Conservation (phyloP, 2,329 filamentous ascomycete genomes). For the Calonectria ilicicola region DNA sequence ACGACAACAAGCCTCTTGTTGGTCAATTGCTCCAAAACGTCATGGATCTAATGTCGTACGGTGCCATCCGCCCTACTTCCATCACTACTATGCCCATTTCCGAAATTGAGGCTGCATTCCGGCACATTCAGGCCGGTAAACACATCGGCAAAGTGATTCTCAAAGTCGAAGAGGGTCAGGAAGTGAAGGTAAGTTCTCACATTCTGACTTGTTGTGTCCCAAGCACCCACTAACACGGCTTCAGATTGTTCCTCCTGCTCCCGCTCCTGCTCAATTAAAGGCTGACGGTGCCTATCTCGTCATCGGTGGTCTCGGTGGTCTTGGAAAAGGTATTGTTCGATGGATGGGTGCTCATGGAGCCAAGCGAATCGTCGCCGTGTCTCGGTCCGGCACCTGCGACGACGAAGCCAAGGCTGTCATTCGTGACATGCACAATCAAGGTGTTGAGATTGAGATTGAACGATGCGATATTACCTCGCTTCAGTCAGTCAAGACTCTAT, state of each 20-base stretch:
- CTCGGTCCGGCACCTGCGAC: slow-evolving; percentile 27
- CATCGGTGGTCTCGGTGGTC: slow-evolving; percentile 33
- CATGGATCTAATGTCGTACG: slow-evolving; percentile 15
- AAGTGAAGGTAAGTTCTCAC: slow-evolving; percentile 9
- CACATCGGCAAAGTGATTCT: slow-evolving; percentile 32
- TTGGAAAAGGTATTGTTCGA: slow-evolving; percentile 30
- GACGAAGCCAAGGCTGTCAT: slow-evolving; percentile 12
- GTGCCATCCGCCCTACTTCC: slow-evolving; percentile 9
- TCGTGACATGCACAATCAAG: neutral
- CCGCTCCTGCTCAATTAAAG: neutral
- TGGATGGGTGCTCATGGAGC: slow-evolving; percentile 39
- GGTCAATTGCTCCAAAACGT: slow-evolving; percentile 17
- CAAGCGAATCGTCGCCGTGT: slow-evolving; percentile 43
- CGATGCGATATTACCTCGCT: slow-evolving; percentile 15
- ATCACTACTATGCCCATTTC: slow-evolving; percentile 11
- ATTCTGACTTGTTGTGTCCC: neutral
- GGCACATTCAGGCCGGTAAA: slow-evolving; percentile 15
- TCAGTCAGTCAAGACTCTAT: neutral
- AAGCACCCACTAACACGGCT: neutral
- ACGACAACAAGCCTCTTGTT: slow-evolving; percentile 16
- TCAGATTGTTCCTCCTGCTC: slow-evolving; percentile 8
- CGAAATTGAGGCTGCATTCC: slow-evolving; percentile 17
- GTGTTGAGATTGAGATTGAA: neutral
- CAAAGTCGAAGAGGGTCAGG: slow-evolving; percentile 1
- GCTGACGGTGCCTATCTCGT: slow-evolving; percentile 33